Conservation (phyloP, 176 grass and related monocot genomes). For the Poa pratensis region DNA sequence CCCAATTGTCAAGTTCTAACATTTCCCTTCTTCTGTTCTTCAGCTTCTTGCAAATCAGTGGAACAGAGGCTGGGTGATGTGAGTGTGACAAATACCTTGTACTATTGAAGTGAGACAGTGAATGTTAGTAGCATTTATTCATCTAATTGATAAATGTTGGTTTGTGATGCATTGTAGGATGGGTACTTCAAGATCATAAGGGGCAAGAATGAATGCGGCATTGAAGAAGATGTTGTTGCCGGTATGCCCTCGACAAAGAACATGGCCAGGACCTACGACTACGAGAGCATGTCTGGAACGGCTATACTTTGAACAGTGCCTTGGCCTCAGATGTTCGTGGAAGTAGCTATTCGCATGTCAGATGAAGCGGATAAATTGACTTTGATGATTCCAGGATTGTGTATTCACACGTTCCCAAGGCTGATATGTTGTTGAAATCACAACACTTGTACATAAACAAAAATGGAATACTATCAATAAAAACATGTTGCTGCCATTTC, state of each 20-base stretch:
- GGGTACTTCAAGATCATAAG: conserved; percentile 93
- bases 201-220: conserved; percentile 82
- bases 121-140: conserved; percentile 21
- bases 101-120: neutral
- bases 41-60: conserved; percentile 98
- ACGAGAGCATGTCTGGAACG: conserved; percentile 22
- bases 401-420: neutral
- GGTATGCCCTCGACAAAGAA: conserved; percentile 87
- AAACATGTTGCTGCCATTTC: neutral
- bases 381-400: neutral
- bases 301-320: conserved; percentile 37
- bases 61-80: conserved; percentile 96
- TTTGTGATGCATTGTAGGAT: conserved; percentile 50
- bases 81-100: conserved; percentile 44
- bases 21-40: conserved; percentile 19
- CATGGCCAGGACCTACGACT: conserved; percentile 33
- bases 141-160: neutral
- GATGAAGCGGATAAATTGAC: conserved; percentile 7
- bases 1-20: neutral
- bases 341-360: conserved; percentile 4
- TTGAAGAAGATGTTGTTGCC: conserved; percentile 74
- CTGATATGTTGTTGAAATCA: neutral
- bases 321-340: neutral
- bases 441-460: neutral
- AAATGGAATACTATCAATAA: neutral